Base-by-base conservation (phyloP, 352 stramenopile species). In the Globisporangium barbulae region DNA sequence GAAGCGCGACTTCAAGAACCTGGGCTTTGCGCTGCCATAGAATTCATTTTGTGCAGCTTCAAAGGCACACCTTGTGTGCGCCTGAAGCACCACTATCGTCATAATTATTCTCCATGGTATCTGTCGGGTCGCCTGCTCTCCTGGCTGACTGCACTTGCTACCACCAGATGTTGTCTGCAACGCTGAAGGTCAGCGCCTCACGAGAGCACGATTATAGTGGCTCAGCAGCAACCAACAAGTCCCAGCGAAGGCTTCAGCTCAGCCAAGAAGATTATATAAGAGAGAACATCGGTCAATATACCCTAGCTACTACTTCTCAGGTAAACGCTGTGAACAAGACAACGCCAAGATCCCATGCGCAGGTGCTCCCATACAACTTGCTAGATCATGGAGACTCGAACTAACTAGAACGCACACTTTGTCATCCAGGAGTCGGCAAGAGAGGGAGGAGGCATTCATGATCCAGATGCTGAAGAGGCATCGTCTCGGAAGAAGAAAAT, bases 1-100 rank as follows among this genome's bases (percentile, higher is more conserved):
- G 72, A 93, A 93, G 71, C 83, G 85, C 54, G 86, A 94, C 57
- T 92, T 90, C 62, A 91, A 93, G 78, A 90, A 92, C 65, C 78
- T 93, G 67, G 76, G 85, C 50, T 93, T 94, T 50, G 49, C 63
- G 37, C 61, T 81, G n/a, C 74, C 74, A 21, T 78, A 66, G 61
- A 65, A 30, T 63, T 17, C 19, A 61, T 52, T 49, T 57, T 12
- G 49, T 50, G 28, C 13, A 59, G 56, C 37, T 64, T 64, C 30
- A 19, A 56, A 12, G 59, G 28, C 2, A 58, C 19, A 41, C 17
- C 31, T 7, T 44, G 39, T 21, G 41, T 41, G 28, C 28, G 33
- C 22, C 35, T 19, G 55, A 37, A 50, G 35, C 39, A 19, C 21
- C 28, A 31, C 39, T n/a, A 54, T 62, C 56, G 35, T 62, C 52